Evolutionary conservation across 2,329 filamentous ascomycete species (phyloP), one percentile per base, ranked within the genome.

Genomic region (Paradendryphiella salina): DNA sequence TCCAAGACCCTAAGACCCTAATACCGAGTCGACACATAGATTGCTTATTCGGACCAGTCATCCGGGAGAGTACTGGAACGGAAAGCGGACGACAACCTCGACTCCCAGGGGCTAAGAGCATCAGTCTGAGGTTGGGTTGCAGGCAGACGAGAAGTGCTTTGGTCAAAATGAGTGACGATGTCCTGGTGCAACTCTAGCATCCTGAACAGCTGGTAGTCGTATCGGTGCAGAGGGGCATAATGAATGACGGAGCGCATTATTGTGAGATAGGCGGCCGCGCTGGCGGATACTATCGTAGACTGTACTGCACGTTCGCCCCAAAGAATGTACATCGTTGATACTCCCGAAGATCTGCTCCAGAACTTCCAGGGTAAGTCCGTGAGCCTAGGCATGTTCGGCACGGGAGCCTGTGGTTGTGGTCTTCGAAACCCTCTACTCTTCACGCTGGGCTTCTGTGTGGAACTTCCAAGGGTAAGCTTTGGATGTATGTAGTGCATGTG

Each of bases 311-410:
- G 50, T 36, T 29, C 59, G 54, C 13, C 34, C 59, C 7, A 70
- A 41, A 46, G 63, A 44, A 31, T 64, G 60, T 0, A 65, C 63
- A 58, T 69, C 64, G 33, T 67, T 64, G 34, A 69, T 67, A 32
- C 56, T 67, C 11, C 48, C 57, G 7, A 69, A 66, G 1, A 69
- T 52, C 7, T 52, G 23, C 14, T 61, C 47, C 8, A 67, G 50
- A 0, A 67, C 34, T 33, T 67, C 62, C 8, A 23, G 5, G 61
- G 61, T 3, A 67, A 52, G 20, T 47, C 45, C 2, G 37, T 52
- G 10, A 69, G 40, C 15, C 13, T 4, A 7, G 54, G 46, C 60
- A 60, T 64, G 9, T n/a, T 13, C 14, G 15, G 9, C 9, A 7
- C 5, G 3, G 21, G 21, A 23, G 21, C 6, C 21, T 4, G 21